These are phyloP conservation scores for Nicotiana tomentosiformis DNA, from an alignment of 257 asterid genomes.

Conservation along the genomic window DNA sequence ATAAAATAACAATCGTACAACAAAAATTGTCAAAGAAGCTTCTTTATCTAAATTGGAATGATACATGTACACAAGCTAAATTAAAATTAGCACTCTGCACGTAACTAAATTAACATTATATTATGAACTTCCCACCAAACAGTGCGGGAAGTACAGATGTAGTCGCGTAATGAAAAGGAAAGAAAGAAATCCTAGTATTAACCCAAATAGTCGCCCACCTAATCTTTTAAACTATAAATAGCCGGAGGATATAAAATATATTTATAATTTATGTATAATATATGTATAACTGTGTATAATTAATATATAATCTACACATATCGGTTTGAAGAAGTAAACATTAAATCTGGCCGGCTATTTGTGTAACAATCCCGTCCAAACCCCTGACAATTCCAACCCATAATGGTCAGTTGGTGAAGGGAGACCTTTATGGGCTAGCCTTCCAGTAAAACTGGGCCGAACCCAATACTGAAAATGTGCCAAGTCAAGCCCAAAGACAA, in stretches of 20 bases:
- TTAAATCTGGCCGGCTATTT: too few species aligned
- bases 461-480: neutral
- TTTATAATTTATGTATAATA: too few species aligned
- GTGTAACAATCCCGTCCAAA: neutral
- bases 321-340: too few species aligned
- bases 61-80: neutral
- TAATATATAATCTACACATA: too few species aligned
- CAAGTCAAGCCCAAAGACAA: neutral
- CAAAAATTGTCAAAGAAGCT: neutral
- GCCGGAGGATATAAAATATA: too few species aligned
- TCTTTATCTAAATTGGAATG: neutral
- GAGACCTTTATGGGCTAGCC: neutral
- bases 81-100: neutral
- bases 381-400: neutral
- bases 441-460: neutral
- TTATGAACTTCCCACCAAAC: neutral
- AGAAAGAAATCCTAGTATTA: neutral
- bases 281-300: too few species aligned
- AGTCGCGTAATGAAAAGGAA: neutral
- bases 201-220: too few species aligned
- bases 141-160: neutral
- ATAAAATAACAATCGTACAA: neutral
- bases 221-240: too few species aligned
- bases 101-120: neutral
- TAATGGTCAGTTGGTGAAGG: neutral